Evolutionary conservation across 306 rosid species (phyloP).

Genomic region (Glycyrrhiza uralensis): DNA sequence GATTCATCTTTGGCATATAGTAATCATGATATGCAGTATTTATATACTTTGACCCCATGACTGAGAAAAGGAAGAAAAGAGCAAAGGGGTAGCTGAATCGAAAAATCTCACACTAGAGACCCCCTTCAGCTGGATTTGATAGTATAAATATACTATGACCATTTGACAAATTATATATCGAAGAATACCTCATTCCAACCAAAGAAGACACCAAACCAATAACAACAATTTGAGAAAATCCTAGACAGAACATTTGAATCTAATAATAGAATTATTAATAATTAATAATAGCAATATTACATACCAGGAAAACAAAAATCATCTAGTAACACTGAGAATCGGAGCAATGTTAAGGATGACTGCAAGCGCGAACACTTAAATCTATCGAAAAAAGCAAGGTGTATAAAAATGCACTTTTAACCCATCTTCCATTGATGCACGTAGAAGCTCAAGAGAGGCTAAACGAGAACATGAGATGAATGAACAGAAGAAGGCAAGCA

Average conservation of each 20-base stretch:
- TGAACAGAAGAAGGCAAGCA: slow-evolving; percentile 17
- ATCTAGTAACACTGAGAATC: slow-evolving; percentile 25
- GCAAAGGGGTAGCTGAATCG: not conserved
- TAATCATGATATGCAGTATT: not conserved
- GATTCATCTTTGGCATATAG: slow-evolving; percentile 10
- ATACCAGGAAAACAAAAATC: not conserved
- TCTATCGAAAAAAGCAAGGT: slow-evolving; percentile 21
- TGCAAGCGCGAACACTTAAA: slow-evolving; percentile 17
- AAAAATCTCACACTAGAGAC: not conserved
- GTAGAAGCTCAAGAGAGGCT: slow-evolving; percentile 17
- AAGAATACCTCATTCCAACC: slow-evolving; percentile 1
- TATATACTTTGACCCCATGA: not conserved
- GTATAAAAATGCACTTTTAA: slow-evolving; percentile 8
- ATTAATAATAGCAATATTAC: not conserved
- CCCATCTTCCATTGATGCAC: slow-evolving; percentile 17
- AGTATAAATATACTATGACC: not conserved
- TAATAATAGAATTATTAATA: slow-evolving; percentile 11
- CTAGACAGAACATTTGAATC: slow-evolving; percentile 21
- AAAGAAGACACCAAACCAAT: not conserved
- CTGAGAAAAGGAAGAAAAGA: not conserved
- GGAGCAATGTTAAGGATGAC: slow-evolving; percentile 19
- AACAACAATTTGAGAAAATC: slow-evolving; percentile 19
- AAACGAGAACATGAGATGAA: slow-evolving; percentile 26
- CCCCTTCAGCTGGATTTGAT: slow-evolving; percentile 4
- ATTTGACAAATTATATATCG: not conserved